phyloP scores from a whole-genome alignment of 1,284 basidiomycete genomes.

The Paramarasmius palmivorus region DNA sequence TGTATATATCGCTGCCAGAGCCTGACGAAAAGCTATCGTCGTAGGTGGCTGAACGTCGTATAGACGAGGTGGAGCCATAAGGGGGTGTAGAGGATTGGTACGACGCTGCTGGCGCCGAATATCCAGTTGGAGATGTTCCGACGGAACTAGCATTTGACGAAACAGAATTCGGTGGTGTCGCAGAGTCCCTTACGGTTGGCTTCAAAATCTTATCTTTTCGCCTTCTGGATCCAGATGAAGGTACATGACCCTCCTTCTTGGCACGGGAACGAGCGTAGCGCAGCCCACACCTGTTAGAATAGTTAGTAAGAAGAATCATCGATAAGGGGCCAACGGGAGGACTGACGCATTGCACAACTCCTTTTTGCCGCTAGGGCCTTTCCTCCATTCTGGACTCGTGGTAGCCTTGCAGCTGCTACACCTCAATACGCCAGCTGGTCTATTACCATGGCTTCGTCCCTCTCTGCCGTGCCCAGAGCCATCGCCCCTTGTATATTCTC shows the following conservation, averaged over 20 bases:
- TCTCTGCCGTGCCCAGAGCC: conserved; percentile 8
- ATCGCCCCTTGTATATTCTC: conserved; percentile 8
- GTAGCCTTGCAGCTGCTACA: conserved; percentile 85
- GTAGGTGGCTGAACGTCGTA: conserved; percentile 33
- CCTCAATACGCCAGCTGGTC: conserved; percentile 72
- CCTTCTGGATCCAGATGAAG: conserved; percentile 17
- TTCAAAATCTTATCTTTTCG: conserved; percentile 48
- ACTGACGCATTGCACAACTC: conserved; percentile 92
- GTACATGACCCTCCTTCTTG: conserved; percentile 68
- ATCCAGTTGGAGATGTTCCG: conserved; percentile 8
- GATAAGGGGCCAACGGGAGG: conserved; percentile 20
- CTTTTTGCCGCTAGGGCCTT: conserved; percentile 88
- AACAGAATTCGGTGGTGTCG: conserved; percentile 42
- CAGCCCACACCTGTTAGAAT: conserved; percentile 63
- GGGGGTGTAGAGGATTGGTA: conserved; percentile 19
- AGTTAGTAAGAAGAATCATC: conserved; percentile 26
- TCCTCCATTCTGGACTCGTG: conserved; percentile 92
- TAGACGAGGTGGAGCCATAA: conserved; percentile 6
- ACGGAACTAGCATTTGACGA: conserved; percentile 19
- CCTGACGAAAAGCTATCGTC: conserved; percentile 50
- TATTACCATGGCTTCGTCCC: conserved; percentile 47
- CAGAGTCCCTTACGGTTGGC: conserved; percentile 30
- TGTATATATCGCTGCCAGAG: conserved; percentile 57
- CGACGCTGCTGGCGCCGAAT: conserved; percentile 13
- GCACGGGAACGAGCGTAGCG: conserved; percentile 80